Percentiles rank a stretch among this genome's conserved stretches.
Evolutionary conservation across 202 grass and related monocot genomes (phyloP).

Genomic region (Eragrostis tef): DNA sequence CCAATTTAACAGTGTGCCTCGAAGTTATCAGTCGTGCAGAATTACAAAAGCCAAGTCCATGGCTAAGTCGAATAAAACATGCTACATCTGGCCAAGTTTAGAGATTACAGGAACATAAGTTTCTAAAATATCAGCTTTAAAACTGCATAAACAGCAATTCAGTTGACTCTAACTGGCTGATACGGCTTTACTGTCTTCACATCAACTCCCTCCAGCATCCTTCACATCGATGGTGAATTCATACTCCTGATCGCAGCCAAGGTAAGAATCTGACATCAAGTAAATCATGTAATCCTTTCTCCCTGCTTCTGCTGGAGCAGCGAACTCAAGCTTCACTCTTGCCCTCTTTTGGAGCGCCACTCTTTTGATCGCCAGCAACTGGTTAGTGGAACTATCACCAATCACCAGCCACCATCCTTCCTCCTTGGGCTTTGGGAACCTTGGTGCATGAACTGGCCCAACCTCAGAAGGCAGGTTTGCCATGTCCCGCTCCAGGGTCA

Average conservation of each 20-base stretch:
- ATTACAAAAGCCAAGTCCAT: neutral
- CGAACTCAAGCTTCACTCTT: conserved; percentile 76
- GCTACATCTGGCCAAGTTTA: neutral
- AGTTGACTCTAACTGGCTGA: neutral
- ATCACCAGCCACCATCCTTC: conserved; percentile 97
- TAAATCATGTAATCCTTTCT: conserved; percentile 78
- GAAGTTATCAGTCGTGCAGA: neutral
- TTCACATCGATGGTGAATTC: conserved; percentile 63
- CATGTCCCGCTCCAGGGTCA: conserved; percentile 78
- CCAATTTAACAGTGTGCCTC: neutral
- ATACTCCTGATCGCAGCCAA: conserved; percentile 95
- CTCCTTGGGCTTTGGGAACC: conserved; percentile 85
- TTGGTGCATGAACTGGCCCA: conserved; percentile 72
- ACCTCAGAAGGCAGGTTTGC: conserved; percentile 57
- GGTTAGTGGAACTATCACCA: conserved; percentile 67
- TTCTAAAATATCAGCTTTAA: neutral
- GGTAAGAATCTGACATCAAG: conserved; percentile 86
- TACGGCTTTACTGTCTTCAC: neutral
- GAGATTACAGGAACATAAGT: neutral
- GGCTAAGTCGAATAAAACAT: neutral
- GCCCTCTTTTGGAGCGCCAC: conserved; percentile 70
- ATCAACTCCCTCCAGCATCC: conserved; percentile 62
- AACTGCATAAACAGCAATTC: neutral
- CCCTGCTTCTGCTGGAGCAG: conserved; percentile 57
- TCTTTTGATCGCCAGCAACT: conserved; percentile 83